A percentile compares a stretch with the other conserved stretches of the same genome.
Evolutionary conservation across 2,329 filamentous ascomycete genomes (phyloP).

Genomic region (Zymoseptoria tritici): DNA sequence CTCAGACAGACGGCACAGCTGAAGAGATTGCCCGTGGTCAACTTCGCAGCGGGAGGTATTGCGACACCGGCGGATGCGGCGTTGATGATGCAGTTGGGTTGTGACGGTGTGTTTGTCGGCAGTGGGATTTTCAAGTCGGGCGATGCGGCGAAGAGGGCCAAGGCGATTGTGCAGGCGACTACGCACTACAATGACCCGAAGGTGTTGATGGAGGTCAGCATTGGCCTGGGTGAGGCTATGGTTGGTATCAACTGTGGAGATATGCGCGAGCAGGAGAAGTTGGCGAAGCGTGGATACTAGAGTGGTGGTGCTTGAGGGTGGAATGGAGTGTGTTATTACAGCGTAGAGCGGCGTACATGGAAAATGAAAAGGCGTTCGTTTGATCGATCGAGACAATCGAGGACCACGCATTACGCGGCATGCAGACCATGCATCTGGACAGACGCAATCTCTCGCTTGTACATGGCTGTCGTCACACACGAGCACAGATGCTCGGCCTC

Average conservation of each 20-base stretch:
- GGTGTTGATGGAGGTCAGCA: conserved; percentile 78
- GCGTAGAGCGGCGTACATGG: neutral
- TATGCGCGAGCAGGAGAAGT: conserved; percentile 71
- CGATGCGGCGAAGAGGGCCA: conserved; percentile 79
- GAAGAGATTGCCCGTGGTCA: conserved; percentile 85
- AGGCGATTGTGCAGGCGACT: conserved; percentile 88
- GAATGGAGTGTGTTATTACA: neutral
- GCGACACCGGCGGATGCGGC: conserved; percentile 97
- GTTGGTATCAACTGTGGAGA: conserved; percentile 82
- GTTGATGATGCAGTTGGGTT: conserved; percentile 98
- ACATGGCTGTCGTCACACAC: too few species aligned
- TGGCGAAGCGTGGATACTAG: conserved; percentile 79
- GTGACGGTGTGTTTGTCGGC: conserved; percentile 95
- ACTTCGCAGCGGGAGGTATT: conserved; percentile 97
- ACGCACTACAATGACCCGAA: conserved; percentile 83
- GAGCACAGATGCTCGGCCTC: too few species aligned
- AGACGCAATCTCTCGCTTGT: too few species aligned
- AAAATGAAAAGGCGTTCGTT: neutral
- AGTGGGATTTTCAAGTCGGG: conserved; percentile 97
- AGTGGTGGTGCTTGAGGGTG: neutral
- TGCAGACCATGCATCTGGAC: too few species aligned
- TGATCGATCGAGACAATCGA: neutral
- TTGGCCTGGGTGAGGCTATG: conserved; percentile 94
- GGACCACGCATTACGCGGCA: too few species aligned
- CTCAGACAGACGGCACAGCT: conserved; percentile 81